Conservation (phyloP, 2,329 filamentous ascomycete genomes). For the Ascocoryne sarcoides region DNA sequence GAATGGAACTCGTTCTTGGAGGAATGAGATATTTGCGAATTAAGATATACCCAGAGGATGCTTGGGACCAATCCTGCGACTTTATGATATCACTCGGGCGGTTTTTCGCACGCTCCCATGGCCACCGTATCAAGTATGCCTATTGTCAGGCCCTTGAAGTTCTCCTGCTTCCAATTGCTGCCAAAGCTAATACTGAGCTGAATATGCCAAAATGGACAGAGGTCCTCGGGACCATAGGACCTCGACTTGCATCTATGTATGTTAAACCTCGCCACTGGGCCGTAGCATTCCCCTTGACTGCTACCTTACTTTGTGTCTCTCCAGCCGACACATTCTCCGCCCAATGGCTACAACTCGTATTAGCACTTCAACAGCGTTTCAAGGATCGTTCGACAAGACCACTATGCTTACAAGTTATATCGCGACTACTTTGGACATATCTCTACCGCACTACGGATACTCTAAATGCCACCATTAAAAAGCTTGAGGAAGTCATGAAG, state of each 20-base stretch:
- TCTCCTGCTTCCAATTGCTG: constrained; percentile 78
- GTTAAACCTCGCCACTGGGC: constrained; percentile 89
- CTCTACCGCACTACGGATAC: constrained; percentile 74
- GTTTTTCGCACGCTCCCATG: constrained; percentile 77
- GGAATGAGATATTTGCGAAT: constrained; percentile 88
- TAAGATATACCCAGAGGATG: constrained; percentile 60
- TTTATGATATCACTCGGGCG: constrained; percentile 76
- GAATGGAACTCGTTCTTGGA: constrained; percentile 76
- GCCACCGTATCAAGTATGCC: constrained; percentile 81
- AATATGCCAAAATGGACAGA: constrained; percentile 78
- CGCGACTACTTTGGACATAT: constrained; percentile 88
- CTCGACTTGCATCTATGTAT: constrained; percentile 74
- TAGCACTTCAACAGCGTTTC: constrained; percentile 68
- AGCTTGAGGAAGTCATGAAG: constrained; percentile 82
- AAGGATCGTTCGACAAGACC: constrained; percentile 76
- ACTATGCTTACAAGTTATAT: constrained; percentile 79
- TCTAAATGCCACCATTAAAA: constrained; percentile 57
- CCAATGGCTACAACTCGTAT: constrained; percentile 79
- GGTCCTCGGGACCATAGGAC: constrained; percentile 69
- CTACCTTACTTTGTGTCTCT: constrained; percentile 80
- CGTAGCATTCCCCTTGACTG: constrained; percentile 79
- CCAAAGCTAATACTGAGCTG: constrained; percentile 68
- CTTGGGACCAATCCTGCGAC: constrained; percentile 81
- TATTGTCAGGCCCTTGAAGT: constrained; percentile 90
- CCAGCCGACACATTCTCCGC: constrained; percentile 72